Conservation (phyloP, 2,329 filamentous ascomycete species). For the Magnaporthales sp. region DNA sequence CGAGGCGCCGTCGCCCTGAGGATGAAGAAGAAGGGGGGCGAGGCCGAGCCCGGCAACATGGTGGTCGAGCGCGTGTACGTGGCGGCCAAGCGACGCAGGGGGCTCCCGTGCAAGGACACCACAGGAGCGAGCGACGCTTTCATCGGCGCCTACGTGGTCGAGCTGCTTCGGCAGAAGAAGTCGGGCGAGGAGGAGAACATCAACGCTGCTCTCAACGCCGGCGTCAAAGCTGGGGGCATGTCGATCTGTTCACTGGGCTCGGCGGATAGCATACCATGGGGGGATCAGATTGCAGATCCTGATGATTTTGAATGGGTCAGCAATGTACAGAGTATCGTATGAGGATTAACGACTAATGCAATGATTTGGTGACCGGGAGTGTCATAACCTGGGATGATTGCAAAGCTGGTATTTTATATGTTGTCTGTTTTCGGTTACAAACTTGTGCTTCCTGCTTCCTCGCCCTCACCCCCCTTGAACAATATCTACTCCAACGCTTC, state of each 20-base stretch:
- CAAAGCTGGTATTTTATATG: too few relatives aligned
- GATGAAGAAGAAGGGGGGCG: neutral
- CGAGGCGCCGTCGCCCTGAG: neutral
- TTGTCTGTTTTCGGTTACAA: too few relatives aligned
- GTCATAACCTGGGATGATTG: too few relatives aligned
- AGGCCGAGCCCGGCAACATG: neutral
- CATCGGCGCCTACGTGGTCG: conserved; percentile 1
- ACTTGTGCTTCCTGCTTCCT: too few relatives aligned
- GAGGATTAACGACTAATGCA: too few relatives aligned
- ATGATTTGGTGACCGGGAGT: too few relatives aligned
- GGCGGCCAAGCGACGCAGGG: neutral
- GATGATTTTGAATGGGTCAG: neutral
- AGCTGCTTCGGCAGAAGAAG: neutral
- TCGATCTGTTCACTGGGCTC: neutral
- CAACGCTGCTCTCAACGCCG: neutral
- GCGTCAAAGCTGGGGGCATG: neutral
- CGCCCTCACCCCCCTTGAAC: too few relatives aligned
- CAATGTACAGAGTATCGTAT: neutral
- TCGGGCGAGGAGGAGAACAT: neutral
- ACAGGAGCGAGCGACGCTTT: neutral
- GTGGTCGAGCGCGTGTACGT: neutral
- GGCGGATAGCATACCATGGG: neutral
- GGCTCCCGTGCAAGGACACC: neutral
- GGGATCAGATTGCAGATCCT: neutral
- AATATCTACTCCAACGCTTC: too few relatives aligned